Base-by-base conservation (phyloP, 176 grass and related monocot species). In the Hyparrhenia diplandra region DNA sequence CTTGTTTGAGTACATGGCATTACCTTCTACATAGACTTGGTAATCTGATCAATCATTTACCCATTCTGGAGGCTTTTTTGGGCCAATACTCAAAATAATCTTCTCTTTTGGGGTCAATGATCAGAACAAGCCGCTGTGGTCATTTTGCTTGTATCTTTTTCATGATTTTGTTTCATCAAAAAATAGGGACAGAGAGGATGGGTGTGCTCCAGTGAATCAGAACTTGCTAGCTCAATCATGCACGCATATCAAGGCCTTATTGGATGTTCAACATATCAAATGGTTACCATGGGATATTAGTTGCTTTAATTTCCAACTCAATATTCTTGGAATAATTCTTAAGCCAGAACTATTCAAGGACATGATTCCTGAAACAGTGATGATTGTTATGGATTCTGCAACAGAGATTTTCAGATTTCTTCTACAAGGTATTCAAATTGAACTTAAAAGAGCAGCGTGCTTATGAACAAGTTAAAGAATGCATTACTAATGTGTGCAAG, bases 1-100 rank as follows among this genome's bases (percentile, higher is more conserved):
- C 87, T 41, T 97, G 87, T 76, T 82, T 97, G 55, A 89, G 79
- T 69, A 94, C 91, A 80, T 97, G 92, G 94, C 49, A 72, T 76
- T 90, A 94, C 82, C 89, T 97, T 86, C 73, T 97, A 80, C 81
- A 88, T 73, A 97, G 88, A 77, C 80, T 97, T 30, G 83, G 88
- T 81, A 30, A 75, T 80, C 86, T 85, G 49, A 79, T 89, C 72
- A 97, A 90, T 55, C 73, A 84, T 62, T 85, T 76, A 69, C 76
- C 92, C 64, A 67, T 94, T 77, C 55, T 92, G 16, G 73, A 90
- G 40, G 77, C 67, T 79, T 81, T 69, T 92, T 94, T 90, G 83
- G 77, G 39, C 84, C 90, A 37, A 66, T 92, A 86, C 82, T 97
- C 49, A 80, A 97, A 86, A 74, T 85, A 74, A 49, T 94, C 80